phyloP scores from a whole-genome alignment of 495 filamentous ascomycete genomes.

The Neurospora cerealis region DNA sequence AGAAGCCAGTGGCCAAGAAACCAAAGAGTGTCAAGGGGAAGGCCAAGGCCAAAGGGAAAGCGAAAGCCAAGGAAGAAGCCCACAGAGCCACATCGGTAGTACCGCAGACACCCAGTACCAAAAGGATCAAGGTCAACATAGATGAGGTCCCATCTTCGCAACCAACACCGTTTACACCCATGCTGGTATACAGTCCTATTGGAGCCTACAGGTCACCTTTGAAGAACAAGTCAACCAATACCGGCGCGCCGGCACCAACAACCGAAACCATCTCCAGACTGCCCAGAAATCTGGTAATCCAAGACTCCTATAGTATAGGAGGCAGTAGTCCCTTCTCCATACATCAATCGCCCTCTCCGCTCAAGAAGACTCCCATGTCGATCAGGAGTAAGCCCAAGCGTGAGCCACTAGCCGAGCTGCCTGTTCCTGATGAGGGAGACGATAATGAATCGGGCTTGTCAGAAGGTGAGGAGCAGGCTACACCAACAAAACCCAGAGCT shows the following conservation, averaged over 20 bases:
- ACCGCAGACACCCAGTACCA: constrained; percentile 25
- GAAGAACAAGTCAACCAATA: constrained; percentile 27
- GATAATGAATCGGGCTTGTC: background rate
- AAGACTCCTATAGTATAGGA: constrained; percentile 28
- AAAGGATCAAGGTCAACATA: constrained; percentile 22
- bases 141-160: constrained; percentile 33
- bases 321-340: constrained; percentile 14
- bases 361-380: constrained; percentile 2
- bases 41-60: background rate
- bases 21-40: background rate
- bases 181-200: constrained; percentile 19
- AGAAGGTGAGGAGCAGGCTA: constrained; percentile 1
- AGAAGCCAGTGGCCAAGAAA: constrained; percentile 1
- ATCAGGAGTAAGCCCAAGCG: constrained; percentile 4
- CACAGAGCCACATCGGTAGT: background rate
- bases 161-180: constrained; percentile 26
- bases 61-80: background rate
- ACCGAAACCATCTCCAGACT: constrained; percentile 16
- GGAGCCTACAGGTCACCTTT: constrained; percentile 23
- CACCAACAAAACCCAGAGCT: constrained; percentile 1
- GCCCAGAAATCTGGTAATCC: constrained; percentile 24
- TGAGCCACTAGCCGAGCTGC: constrained; percentile 18
- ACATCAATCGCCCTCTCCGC: constrained; percentile 2
- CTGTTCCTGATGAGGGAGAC: background rate
- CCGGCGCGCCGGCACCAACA: constrained; percentile 12